Conservation (phyloP, 805 yeast genomes). For the Lipomyces lipofer region DNA sequence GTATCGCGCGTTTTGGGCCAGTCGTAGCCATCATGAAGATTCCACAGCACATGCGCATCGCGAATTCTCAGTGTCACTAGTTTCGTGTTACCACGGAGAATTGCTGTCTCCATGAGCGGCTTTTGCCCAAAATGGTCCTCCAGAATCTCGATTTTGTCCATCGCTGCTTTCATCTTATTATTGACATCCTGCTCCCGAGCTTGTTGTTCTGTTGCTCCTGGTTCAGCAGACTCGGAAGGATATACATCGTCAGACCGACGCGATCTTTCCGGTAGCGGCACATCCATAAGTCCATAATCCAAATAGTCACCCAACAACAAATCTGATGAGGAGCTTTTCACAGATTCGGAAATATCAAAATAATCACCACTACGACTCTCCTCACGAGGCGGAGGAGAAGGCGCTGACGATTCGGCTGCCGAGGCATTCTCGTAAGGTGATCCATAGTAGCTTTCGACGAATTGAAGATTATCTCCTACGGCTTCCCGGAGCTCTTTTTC, state of each 20-base stretch:
- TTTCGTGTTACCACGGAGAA: slow-evolving; percentile 17
- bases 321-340: slow-evolving; percentile 1
- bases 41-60: slow-evolving; percentile 37
- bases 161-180: slow-evolving; percentile 14
- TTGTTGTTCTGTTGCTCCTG: neutral
- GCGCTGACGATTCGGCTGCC: neutral
- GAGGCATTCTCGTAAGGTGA: neutral
- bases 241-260: neutral
- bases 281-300: slow-evolving; percentile 5
- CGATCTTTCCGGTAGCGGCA: slow-evolving; percentile 5
- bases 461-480: slow-evolving; percentile 33
- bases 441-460: slow-evolving; percentile 41
- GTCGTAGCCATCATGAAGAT: slow-evolving; percentile 86
- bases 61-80: slow-evolving; percentile 22
- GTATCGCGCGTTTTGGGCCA: slow-evolving; percentile 76
- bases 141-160: slow-evolving; percentile 23
- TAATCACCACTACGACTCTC: neutral
- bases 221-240: neutral
- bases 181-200: neutral
- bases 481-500: slow-evolving; percentile 11
- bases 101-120: slow-evolving; percentile 27
- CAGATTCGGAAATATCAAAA: neutral
- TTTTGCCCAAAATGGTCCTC: slow-evolving; percentile 36
- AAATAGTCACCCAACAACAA: neutral
- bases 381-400: neutral